A percentile compares a stretch with the other conserved stretches of the same genome.
These are phyloP conservation scores for Eragrostis nindensis DNA, from an alignment of 176 grass and related monocot genomes.

Conservation along the genomic window DNA sequence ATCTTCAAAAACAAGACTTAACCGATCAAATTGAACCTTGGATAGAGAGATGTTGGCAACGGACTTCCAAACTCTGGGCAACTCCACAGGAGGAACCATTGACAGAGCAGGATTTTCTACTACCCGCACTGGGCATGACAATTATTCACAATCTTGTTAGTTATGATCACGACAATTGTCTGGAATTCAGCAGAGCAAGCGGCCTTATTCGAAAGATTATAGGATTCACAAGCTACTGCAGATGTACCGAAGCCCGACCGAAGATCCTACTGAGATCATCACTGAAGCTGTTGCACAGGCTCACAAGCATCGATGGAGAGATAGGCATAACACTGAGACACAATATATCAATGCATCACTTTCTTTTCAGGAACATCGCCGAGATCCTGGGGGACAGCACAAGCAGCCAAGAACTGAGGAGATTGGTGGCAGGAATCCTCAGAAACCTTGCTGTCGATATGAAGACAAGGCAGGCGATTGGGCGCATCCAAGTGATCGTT, in stretches of 20 bases:
- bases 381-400: background rate
- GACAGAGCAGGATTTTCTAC: background rate
- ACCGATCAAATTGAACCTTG: background rate
- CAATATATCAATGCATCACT: slow-evolving; percentile 1
- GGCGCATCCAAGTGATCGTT: background rate
- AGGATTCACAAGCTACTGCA: slow-evolving; percentile 4
- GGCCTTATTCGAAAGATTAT: slow-evolving; percentile 16
- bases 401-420: background rate
- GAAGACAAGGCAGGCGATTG: background rate
- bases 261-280: background rate
- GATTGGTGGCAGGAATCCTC: background rate
- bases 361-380: slow-evolving; percentile 17
- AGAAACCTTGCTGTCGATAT: slow-evolving; percentile 20
- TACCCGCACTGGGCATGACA: slow-evolving; percentile 12
- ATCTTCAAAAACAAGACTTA: background rate
- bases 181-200: slow-evolving; percentile 13
- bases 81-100: background rate
- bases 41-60: background rate
- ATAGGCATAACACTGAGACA: background rate
- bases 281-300: slow-evolving; percentile 17
- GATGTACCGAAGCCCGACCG: background rate
- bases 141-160: slow-evolving; percentile 21
- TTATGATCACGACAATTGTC: slow-evolving; percentile 20
- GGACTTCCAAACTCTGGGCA: background rate
- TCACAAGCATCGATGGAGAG: background rate